Base-by-base conservation (phyloP, 1,284 basidiomycete species). In the Xerocomus nothofagi region DNA sequence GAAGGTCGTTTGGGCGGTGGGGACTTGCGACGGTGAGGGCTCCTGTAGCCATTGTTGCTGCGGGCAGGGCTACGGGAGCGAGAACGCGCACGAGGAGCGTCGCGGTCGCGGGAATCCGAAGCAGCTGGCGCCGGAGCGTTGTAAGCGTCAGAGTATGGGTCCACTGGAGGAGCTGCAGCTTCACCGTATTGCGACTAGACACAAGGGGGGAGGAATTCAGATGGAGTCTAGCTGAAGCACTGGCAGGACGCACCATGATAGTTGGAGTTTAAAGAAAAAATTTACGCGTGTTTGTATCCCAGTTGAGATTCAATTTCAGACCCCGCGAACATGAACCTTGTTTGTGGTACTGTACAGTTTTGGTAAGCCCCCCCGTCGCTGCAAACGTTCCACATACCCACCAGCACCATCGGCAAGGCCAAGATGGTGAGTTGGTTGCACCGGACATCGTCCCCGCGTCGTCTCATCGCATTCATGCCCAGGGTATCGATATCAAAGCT, bases 401-500 rank as follows among this genome's bases (percentile, higher is more conserved):
- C 73, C 71, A 75, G 61, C 60, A 68, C 61, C 60, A 70, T 72
- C 76, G 73, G 77, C 77, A 81, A 81, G 71, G 78, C 75, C 75
- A 81, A 82, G 77, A 89, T 90, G 88, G 88, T 88, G 78, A 84
- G 85, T 73, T 73, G 77, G 70, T 62, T 64, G 70, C 76, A 55
- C 57, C 45, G 51, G 60, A 50, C 60, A 62, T 54, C 55, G 58
- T 49, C 54, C 31, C 59, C 49, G 21, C 15, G 23, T 44, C 44
- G 51, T 44, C 40, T 51, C 56, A 55, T 60, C 65, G 31, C 60
- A 20, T 39, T 31, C 5, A 10, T 50, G 39, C 17, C 21, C 60
- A 95, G 95, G 96, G 96, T 90, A 98, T 98, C 79, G 96, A 99
- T 78, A 88, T 98, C 76, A 81, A 84, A 72, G 80, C 82, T 76